These are phyloP conservation scores for Boletus tomentosulus DNA, from an alignment of 768 basidiomycete species.

Conservation along the genomic window DNA sequence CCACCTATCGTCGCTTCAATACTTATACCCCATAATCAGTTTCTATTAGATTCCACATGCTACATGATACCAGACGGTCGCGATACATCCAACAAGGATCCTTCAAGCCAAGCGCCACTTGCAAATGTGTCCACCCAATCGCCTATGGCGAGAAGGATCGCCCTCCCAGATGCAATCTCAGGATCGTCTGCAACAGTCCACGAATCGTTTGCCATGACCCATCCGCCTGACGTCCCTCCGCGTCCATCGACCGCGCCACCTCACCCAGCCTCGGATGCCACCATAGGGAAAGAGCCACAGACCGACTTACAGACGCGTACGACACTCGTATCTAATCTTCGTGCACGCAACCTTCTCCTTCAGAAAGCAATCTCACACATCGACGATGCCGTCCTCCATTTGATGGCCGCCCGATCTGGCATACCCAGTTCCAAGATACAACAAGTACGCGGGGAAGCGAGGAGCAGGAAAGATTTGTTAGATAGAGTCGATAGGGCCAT, in stretches of 20 bases:
- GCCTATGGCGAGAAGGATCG: constrained; percentile 6
- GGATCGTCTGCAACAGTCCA: constrained; percentile 3
- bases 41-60: constrained; percentile 16
- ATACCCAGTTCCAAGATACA: constrained; percentile 30
- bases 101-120: constrained; percentile 9
- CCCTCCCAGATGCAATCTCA: constrained; percentile 1
- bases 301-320: constrained; percentile 13
- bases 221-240: constrained; percentile 14
- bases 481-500: constrained; percentile 29
- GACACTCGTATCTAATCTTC: constrained; percentile 26
- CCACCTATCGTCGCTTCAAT: background rate
- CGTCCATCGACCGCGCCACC: constrained; percentile 29
- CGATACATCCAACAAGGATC: constrained; percentile 9
- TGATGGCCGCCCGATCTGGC: constrained; percentile 31
- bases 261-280: constrained; percentile 14
- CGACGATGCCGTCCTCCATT: constrained; percentile 28
- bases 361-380: constrained; percentile 31
- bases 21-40: background rate
- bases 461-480: constrained; percentile 29
- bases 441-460: constrained; percentile 29
- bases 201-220: constrained; percentile 9
- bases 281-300: constrained; percentile 8
- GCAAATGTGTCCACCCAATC: constrained; percentile 18
- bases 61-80: constrained; percentile 27
- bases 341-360: constrained; percentile 29